These are phyloP conservation scores for Tulasnella sp. DNA, from an alignment of 768 basidiomycete genomes.

Conservation along the genomic window DNA sequence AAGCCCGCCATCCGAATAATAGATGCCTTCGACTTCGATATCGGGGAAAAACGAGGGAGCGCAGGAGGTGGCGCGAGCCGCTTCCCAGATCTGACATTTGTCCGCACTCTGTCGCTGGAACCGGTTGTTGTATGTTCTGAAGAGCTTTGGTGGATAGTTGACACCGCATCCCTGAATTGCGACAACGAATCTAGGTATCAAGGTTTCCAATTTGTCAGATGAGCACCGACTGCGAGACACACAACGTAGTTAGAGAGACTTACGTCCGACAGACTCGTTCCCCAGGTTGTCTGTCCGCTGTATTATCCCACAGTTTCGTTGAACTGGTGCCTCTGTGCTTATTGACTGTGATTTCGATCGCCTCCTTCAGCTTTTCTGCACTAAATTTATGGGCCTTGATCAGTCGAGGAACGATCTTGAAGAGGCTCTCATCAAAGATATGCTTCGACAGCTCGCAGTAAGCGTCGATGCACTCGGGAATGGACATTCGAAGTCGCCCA, in stretches of 20 bases:
- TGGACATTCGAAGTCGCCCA: conserved; percentile 41
- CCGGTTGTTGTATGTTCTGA: conserved; percentile 30
- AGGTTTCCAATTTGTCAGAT: neutral
- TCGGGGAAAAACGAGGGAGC: conserved; percentile 36
- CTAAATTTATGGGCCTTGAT: conserved; percentile 20
- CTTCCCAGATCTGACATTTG: conserved; percentile 38
- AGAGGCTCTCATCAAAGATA: conserved; percentile 36
- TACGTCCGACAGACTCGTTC: conserved; percentile 10
- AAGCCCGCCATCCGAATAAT: conserved; percentile 30
- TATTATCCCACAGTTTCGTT: conserved; percentile 11
- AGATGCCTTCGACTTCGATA: conserved; percentile 14
- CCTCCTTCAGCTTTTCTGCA: conserved; percentile 24
- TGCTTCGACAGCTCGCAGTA: conserved; percentile 37
- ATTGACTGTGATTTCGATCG: conserved; percentile 21
- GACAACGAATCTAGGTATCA: conserved; percentile 29
- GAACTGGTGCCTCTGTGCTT: conserved; percentile 5
- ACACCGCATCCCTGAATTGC: conserved; percentile 27
- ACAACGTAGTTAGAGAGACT: neutral
- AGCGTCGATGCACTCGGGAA: conserved; percentile 39
- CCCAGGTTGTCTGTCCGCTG: neutral
- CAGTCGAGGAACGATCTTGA: neutral
- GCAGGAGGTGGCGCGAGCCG: conserved; percentile 38
- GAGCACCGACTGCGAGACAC: neutral
- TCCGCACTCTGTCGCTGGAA: neutral
- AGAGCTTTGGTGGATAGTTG: conserved; percentile 25